Percentiles rank a stretch among this genome's conserved stretches.
Conservation (phyloP, 106 monocot species). For the Chionographis japonica region DNA sequence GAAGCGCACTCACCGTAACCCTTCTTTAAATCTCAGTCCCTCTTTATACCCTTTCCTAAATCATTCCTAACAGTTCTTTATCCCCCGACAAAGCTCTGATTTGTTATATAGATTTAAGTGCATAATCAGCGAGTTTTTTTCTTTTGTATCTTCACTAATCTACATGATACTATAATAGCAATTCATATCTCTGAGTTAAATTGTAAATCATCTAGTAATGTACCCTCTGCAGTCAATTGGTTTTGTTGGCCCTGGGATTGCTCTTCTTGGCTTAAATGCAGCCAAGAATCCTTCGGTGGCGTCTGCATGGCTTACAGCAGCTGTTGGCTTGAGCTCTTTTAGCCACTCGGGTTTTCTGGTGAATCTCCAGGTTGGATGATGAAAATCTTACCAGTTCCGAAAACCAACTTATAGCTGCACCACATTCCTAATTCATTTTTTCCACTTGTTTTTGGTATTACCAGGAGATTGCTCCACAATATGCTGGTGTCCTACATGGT, state of each 20-base stretch:
- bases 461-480: constrained; percentile 90
- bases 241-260: constrained; percentile 75
- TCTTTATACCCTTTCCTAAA: no score
- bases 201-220: no score
- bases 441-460: not conserved
- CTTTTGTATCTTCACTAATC: no score
- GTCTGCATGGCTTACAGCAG: constrained; percentile 77
- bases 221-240: constrained; percentile 69
- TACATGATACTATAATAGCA: no score
- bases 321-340: constrained; percentile 90
- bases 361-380: constrained; percentile 67
- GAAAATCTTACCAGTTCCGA: not conserved
- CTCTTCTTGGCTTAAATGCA: constrained; percentile 67
- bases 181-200: no score
- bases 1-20: no score
- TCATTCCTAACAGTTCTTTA: no score
- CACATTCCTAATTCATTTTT: constrained; percentile 4
- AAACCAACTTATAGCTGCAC: not conserved
- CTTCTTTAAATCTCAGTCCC: no score
- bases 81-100: no score
- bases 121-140: no score
- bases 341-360: constrained; percentile 95
- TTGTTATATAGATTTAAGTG: no score
- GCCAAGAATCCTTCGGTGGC: constrained; percentile 56
- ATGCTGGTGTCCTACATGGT: constrained; percentile 90